Conservation (phyloP, 805 yeast species). For the Yamadazyma scolyti region DNA sequence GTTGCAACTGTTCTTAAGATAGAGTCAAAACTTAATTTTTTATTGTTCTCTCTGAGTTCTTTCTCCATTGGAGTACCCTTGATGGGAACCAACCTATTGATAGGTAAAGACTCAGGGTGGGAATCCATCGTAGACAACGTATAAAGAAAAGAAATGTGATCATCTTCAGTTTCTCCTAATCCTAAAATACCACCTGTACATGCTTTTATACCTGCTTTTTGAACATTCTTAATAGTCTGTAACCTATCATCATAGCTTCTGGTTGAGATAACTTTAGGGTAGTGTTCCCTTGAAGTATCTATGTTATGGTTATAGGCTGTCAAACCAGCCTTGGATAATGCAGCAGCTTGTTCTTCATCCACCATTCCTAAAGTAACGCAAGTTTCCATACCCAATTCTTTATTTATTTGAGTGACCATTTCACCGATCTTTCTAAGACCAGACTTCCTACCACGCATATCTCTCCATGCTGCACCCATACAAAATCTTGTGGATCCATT, state of each 20-base stretch:
- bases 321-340: conserved; percentile 62
- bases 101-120: conserved; percentile 69
- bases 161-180: conserved; percentile 69
- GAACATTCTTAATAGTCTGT: conserved; percentile 61
- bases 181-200: conserved; percentile 83
- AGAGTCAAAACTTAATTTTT: conserved; percentile 54
- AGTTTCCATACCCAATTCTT: conserved; percentile 63
- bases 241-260: conserved; percentile 71
- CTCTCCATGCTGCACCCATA: conserved; percentile 89
- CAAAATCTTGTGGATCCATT: conserved; percentile 79
- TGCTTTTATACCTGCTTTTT: conserved; percentile 58
- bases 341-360: conserved; percentile 56
- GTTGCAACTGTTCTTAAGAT: conserved; percentile 70
- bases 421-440: conserved; percentile 58
- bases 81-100: conserved; percentile 72
- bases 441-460: conserved; percentile 72
- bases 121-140: conserved; percentile 63
- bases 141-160: conserved; percentile 63
- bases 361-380: conserved; percentile 84
- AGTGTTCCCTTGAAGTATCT: conserved; percentile 76
- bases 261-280: conserved; percentile 68
- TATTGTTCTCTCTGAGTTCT: conserved; percentile 36
- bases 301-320: conserved; percentile 82
- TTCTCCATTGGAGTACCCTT: conserved; percentile 74
- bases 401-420: conserved; percentile 61